phyloP scores from a whole-genome alignment of 1,284 basidiomycete species.

The Neolentinus lepideus region DNA sequence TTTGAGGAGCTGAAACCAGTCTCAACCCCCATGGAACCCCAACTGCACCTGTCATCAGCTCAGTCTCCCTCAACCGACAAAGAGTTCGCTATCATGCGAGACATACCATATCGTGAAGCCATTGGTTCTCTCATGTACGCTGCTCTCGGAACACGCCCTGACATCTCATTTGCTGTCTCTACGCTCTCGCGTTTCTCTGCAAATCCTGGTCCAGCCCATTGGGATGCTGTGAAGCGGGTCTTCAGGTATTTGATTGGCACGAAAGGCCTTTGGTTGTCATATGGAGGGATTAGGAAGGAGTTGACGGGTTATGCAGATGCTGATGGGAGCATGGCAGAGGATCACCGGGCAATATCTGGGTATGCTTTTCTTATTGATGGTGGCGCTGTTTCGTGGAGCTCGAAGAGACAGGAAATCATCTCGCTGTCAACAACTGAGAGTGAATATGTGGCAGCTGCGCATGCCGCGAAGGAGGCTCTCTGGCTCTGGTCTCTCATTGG shows the following conservation, averaged over 20 bases:
- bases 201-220: slow-evolving; percentile 13
- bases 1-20: slow-evolving; percentile 18
- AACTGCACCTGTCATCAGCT: too few species aligned
- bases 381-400: slow-evolving; percentile 13
- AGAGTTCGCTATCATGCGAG: slow-evolving; percentile 17
- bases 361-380: slow-evolving; percentile 14
- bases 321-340: slow-evolving; percentile 12
- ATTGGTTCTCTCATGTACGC: slow-evolving; percentile 15
- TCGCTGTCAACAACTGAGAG: too few species aligned
- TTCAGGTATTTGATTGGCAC: slow-evolving; percentile 17
- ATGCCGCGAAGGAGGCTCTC: too few species aligned
- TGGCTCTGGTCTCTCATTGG: too few species aligned
- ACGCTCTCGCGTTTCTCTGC: slow-evolving; percentile 10
- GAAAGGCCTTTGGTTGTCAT: slow-evolving; percentile 8
- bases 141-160: slow-evolving; percentile 12
- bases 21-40: too few species aligned
- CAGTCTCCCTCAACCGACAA: slow-evolving; percentile 1
- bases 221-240: slow-evolving; percentile 13
- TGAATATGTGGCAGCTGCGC: too few species aligned
- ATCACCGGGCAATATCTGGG: slow-evolving; percentile 13
- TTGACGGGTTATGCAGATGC: slow-evolving; percentile 15
- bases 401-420: slow-evolving; percentile 15
- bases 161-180: slow-evolving; percentile 16
- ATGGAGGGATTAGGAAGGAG: background rate
- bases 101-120: slow-evolving; percentile 17